Percentiles rank a stretch among this genome's conserved stretches.
These are phyloP conservation scores for Sugiyamaella castrensis DNA, from an alignment of 1,139 yeast genomes.

Conservation along the genomic window DNA sequence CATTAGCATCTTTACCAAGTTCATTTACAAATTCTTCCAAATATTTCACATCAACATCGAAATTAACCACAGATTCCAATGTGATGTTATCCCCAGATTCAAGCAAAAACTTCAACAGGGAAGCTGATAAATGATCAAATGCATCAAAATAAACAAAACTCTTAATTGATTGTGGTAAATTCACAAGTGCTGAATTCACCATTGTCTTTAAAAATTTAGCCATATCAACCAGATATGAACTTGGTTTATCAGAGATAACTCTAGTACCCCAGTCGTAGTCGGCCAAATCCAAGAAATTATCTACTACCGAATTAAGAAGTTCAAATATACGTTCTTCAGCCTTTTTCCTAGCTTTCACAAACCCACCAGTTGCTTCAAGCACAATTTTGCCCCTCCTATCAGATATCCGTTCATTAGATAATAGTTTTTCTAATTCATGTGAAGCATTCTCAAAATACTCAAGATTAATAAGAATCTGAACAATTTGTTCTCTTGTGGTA, in stretches of 20 bases:
- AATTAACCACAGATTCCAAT: conserved; percentile 53
- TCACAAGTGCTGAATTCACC: conserved; percentile 82
- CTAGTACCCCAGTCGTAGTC: conserved; percentile 77
- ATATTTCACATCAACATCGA: conserved; percentile 59
- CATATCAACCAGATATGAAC: conserved; percentile 74
- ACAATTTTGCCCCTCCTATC: conserved; percentile 35
- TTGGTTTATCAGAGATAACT: conserved; percentile 56
- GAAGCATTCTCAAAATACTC: conserved; percentile 73
- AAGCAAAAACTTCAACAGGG: conserved; percentile 57
- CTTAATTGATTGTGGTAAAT: conserved; percentile 73
- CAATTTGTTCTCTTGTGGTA: conserved; percentile 81
- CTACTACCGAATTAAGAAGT: conserved; percentile 63
- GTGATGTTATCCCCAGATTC: conserved; percentile 45
- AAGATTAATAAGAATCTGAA: conserved; percentile 83
- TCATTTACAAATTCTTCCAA: conserved; percentile 51
- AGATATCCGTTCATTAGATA: conserved; percentile 37
- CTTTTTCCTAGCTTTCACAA: conserved; percentile 60
- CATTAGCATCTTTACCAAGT: conserved; percentile 39
- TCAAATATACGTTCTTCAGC: conserved; percentile 82
- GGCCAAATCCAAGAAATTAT: conserved; percentile 77
- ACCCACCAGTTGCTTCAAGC: conserved; percentile 53
- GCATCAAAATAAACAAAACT: conserved; percentile 80
- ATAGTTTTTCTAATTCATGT: conserved; percentile 42
- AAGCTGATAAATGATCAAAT: conserved; percentile 77
- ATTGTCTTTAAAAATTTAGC: conserved; percentile 84